These are phyloP conservation scores for Mastigamoeba balamuthi DNA, from an alignment of 78 protist species.

Conservation along the genomic window DNA sequence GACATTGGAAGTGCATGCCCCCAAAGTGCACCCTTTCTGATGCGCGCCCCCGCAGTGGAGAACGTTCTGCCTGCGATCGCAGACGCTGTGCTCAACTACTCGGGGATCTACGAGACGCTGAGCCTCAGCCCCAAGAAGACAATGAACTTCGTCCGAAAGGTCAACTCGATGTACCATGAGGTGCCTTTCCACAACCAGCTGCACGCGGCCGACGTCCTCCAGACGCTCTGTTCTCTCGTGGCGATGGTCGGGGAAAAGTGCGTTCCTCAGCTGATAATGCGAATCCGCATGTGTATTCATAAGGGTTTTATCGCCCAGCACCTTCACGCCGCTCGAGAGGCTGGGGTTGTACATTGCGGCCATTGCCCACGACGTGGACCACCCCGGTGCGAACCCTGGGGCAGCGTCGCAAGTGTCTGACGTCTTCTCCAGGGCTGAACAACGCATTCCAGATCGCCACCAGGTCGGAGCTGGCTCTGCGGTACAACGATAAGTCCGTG, in stretches of 20 bases:
- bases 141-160: no score
- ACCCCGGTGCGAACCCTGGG: no score
- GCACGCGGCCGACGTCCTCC: conserved; percentile 50
- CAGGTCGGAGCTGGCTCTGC: conserved; percentile 22
- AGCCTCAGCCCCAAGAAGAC: no score
- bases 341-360: conserved; percentile 42
- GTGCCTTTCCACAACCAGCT: conserved; percentile 43
- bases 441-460: conserved; percentile 25
- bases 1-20: no score
- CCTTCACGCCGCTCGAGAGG: not conserved
- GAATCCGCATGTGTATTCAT: not conserved
- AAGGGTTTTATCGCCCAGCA: not conserved
- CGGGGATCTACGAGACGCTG: no score
- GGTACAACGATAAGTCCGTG: conserved; percentile 37
- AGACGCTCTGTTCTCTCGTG: conserved; percentile 2
- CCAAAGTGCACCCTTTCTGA: no score
- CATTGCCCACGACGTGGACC: conserved; percentile 27
- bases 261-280: not conserved
- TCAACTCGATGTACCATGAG: no score
- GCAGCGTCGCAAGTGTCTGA: not conserved
- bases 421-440: no score
- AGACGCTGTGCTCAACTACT: no score
- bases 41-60: no score
- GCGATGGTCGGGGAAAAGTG: no score
- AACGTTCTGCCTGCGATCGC: no score